A percentile compares a stretch with the other conserved stretches of the same genome.
phyloP scores from a whole-genome alignment of 176 grass and related monocot species.

The Musa troglodytarum region DNA sequence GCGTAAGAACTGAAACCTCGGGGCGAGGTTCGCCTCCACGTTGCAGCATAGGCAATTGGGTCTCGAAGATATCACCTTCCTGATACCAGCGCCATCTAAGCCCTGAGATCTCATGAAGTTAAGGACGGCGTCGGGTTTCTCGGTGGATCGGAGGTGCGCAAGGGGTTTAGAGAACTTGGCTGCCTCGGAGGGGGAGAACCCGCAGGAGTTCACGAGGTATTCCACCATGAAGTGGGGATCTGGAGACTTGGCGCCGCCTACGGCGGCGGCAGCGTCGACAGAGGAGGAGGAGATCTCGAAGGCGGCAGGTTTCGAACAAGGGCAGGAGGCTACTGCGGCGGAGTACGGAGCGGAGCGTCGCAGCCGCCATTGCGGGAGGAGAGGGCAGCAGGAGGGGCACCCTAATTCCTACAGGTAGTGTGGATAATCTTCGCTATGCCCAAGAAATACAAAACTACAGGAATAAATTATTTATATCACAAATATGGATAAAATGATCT shows the following conservation, averaged over 20 bases:
- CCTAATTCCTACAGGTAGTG: too few relatives aligned
- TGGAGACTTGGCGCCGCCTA: too few relatives aligned
- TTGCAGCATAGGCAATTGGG: too few relatives aligned
- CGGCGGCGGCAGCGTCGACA: not conserved
- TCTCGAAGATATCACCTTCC: too few relatives aligned
- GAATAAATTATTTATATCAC: too few relatives aligned
- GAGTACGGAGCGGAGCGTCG: not conserved
- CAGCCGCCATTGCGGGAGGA: too few relatives aligned
- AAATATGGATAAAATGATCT: too few relatives aligned
- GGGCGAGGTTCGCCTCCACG: not conserved
- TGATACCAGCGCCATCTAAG: too few relatives aligned
- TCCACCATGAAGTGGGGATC: too few relatives aligned
- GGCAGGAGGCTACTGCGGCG: not conserved
- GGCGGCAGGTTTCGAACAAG: not conserved
- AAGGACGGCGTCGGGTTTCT: constrained; percentile 19
- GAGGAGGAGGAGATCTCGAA: not conserved
- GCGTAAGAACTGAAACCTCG: not conserved
- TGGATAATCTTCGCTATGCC: too few relatives aligned
- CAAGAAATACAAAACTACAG: too few relatives aligned
- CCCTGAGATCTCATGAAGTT: constrained; percentile 6
- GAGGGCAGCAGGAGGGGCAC: rapidly evolving
- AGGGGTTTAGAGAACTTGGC: constrained; percentile 20
- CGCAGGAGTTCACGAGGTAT: too few relatives aligned
- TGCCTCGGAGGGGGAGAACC: constrained; percentile 5
- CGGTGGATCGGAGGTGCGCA: constrained; percentile 21